These are phyloP conservation scores for Boletus speciosus DNA, from an alignment of 768 basidiomycete genomes.

Conservation along the genomic window DNA sequence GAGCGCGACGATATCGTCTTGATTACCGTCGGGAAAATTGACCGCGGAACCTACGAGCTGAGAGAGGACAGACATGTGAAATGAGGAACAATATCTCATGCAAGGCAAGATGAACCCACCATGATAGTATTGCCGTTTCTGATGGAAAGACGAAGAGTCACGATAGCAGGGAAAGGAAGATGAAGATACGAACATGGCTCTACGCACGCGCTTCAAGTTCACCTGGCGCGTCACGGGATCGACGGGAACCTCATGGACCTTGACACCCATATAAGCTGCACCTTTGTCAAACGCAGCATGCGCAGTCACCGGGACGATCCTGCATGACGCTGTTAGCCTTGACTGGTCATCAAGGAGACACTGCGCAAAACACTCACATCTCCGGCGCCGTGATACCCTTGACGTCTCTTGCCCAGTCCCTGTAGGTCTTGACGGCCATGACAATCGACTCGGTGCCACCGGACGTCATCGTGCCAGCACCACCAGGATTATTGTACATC, in stretches of 20 bases:
- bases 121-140: constrained; percentile 89
- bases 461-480: constrained; percentile 89
- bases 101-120: constrained; percentile 38
- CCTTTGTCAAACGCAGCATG: constrained; percentile 98
- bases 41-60: constrained; percentile 83
- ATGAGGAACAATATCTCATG: background rate
- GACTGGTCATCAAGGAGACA: background rate
- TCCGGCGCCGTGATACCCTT: constrained; percentile 92
- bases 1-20: constrained; percentile 82
- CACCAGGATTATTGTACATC: constrained; percentile 80
- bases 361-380: constrained; percentile 53
- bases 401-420: constrained; percentile 83
- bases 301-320: constrained; percentile 78
- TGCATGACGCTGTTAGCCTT: constrained; percentile 26
- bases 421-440: constrained; percentile 92
- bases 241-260: constrained; percentile 84
- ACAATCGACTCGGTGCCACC: constrained; percentile 97
- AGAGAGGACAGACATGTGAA: background rate
- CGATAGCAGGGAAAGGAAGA: background rate
- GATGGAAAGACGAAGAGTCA: constrained; percentile 4
- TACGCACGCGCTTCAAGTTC: constrained; percentile 67
- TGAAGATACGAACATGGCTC: constrained; percentile 72
- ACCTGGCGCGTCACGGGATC: constrained; percentile 74
- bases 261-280: constrained; percentile 82
- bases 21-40: constrained; percentile 83